phyloP scores from a whole-genome alignment of 805 yeast species.

The Saturnispora sanitii region DNA sequence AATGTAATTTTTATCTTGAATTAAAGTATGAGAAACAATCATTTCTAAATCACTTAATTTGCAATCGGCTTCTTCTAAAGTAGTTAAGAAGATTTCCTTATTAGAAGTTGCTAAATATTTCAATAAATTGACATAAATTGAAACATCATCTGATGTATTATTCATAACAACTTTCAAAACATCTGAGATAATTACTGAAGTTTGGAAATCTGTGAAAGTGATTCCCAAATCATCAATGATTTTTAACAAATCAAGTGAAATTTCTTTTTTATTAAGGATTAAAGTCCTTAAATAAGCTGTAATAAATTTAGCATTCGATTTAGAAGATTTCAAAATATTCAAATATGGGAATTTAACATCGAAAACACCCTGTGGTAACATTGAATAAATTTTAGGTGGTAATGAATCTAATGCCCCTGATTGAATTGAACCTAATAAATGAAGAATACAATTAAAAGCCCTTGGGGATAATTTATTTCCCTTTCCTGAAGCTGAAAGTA shows the following conservation, averaged over 20 bases:
- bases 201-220: slow-evolving; percentile 16
- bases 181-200: slow-evolving; percentile 17
- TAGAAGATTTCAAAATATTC: slow-evolving; percentile 14
- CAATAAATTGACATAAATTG: slow-evolving; percentile 27
- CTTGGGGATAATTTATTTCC: slow-evolving; percentile 23
- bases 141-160: slow-evolving; percentile 10
- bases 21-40: slow-evolving; percentile 55
- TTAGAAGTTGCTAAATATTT: slow-evolving; percentile 29
- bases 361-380: slow-evolving; percentile 18
- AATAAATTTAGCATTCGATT: slow-evolving; percentile 19
- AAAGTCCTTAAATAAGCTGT: slow-evolving; percentile 23
- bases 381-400: slow-evolving; percentile 16
- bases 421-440: slow-evolving; percentile 39
- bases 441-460: slow-evolving; percentile 38
- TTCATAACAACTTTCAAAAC: slow-evolving; percentile 14
- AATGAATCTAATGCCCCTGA: slow-evolving; percentile 22
- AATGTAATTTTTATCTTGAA: slow-evolving; percentile 9
- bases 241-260: slow-evolving; percentile 10
- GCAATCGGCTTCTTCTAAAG: slow-evolving; percentile 28
- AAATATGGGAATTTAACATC: slow-evolving; percentile 16
- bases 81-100: slow-evolving; percentile 31
- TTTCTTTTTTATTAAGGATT: slow-evolving; percentile 12
- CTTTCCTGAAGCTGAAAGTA: slow-evolving; percentile 18
- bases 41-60: slow-evolving; percentile 46
- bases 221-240: slow-evolving; percentile 10